Evolutionary conservation across 2,329 filamentous ascomycete genomes (phyloP), one percentile per base, ranked within the genome.

Genomic region (Scortechinia acanthostroma): DNA sequence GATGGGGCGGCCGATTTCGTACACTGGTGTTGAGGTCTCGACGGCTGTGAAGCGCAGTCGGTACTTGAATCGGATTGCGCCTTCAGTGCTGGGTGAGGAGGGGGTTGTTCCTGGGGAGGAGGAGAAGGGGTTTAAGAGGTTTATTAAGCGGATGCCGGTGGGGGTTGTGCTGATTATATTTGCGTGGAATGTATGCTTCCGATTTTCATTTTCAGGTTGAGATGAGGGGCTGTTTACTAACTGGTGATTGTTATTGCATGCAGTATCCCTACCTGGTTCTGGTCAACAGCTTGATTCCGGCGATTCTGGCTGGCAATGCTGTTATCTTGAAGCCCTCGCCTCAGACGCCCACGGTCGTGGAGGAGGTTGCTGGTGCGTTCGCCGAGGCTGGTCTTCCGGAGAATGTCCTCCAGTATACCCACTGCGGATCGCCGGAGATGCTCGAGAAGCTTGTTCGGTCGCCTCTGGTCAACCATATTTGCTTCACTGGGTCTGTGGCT

Each of bases 181-280:
- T 57, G 78, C 83, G 3, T 88, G 83, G 83, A 88, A 88, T 59
- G 80, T 83, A 62, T 60, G 79, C 74, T 48, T 43, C n/a, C n/a
- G 17, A 33, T 4, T 37, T 25, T 2, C 35, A 4, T 3, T 14
- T 15, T 20, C 45, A 14, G n/a, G n/a, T n/a, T 42, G 21, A 33
- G 19, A 10, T 17, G 16, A 6, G 22, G 21, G 14, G 19, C 10
- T 40, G 3, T 30, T 35, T 15, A 28, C 45, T 55, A 21, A 53
- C 28, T 6, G 2, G 4, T 21, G 21, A 1, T 50, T n/a, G n/a
- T n/a, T n/a, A n/a, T n/a, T n/a, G n/a, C n/a, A n/a, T n/a, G n/a
- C 25, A 83, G 79, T 87, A 87, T 55, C 83, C 83, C 10, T 87
- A 86, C 58, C 66, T 87, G 42, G 85, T 82, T 50, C 73, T 86